Evolutionary conservation across 1,139 yeast genomes (phyloP).

Genomic region (Insectozyma bohioensis): DNA sequence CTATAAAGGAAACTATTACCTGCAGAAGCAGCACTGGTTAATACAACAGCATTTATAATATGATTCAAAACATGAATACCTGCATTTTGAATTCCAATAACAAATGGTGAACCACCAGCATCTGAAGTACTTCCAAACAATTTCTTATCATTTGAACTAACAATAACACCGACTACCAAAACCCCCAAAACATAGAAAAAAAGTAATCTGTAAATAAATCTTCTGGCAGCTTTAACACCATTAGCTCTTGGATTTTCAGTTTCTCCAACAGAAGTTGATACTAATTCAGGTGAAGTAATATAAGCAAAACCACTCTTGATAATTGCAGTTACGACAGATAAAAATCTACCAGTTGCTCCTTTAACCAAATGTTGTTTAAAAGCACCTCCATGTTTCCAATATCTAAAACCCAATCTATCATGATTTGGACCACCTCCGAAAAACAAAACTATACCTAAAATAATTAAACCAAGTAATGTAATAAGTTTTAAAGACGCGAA

Average conservation of each 20-base stretch:
- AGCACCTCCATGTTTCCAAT: slow-evolving; percentile 59
- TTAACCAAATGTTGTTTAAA: slow-evolving; percentile 43
- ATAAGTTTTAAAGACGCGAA: slow-evolving; percentile 56
- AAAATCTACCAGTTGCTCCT: slow-evolving; percentile 60
- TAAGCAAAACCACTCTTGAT: slow-evolving; percentile 43
- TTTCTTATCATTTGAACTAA: slow-evolving; percentile 30
- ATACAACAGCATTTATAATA: slow-evolving; percentile 65
- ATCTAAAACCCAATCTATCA: slow-evolving; percentile 60
- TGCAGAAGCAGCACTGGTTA: slow-evolving; percentile 69
- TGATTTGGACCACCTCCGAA: slow-evolving; percentile 59
- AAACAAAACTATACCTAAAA: slow-evolving; percentile 43
- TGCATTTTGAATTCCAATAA: slow-evolving; percentile 55
- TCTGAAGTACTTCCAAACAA: slow-evolving; percentile 34
- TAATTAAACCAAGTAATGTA: slow-evolving; percentile 38
- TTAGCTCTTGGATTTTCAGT: slow-evolving; percentile 45
- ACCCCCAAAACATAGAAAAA: slow-evolving; percentile 48
- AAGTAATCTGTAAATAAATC: slow-evolving; percentile 48
- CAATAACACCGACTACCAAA: slow-evolving; percentile 49
- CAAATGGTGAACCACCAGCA: slow-evolving; percentile 54
- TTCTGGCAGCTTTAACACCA: slow-evolving; percentile 44
- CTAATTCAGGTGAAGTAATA: slow-evolving; percentile 38
- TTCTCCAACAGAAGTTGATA: slow-evolving; percentile 43
- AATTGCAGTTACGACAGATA: slow-evolving; percentile 41
- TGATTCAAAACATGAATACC: slow-evolving; percentile 61
- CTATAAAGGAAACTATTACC: slow-evolving; percentile 74